Evolutionary conservation across 257 asterid genomes (phyloP).

Genomic region (Plectranthus barbatus): DNA sequence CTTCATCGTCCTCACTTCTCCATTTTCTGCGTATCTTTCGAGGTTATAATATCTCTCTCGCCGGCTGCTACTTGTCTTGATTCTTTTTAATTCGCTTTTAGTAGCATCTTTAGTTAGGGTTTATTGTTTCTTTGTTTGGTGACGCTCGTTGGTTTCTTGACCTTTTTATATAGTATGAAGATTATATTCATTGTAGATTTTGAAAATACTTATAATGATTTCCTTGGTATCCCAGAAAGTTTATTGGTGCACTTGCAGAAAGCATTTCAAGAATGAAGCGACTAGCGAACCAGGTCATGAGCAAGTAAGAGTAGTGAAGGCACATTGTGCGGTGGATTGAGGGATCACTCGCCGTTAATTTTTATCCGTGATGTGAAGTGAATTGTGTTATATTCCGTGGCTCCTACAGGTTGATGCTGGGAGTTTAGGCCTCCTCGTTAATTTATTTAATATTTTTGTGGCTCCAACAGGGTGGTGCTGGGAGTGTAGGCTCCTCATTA

Average conservation of each 20-base stretch:
- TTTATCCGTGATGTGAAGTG: not conserved
- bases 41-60: too few species aligned
- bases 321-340: not conserved
- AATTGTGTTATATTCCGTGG: too few species aligned
- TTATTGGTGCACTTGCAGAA: not conserved
- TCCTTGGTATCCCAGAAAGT: not conserved
- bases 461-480: not conserved
- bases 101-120: not conserved
- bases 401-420: too few species aligned
- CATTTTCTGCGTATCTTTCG: too few species aligned
- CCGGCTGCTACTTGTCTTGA: not conserved
- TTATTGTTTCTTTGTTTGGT: slow-evolving; percentile 1
- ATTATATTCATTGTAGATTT: slow-evolving; percentile 5
- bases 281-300: not conserved
- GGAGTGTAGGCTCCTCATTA: not conserved
- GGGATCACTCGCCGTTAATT: not conserved
- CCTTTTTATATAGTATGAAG: not conserved
- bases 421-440: too few species aligned
- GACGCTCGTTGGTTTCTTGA: slow-evolving; percentile 5
- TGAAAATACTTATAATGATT: not conserved
- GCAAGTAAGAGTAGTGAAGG: not conserved
- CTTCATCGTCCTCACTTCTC: too few species aligned
- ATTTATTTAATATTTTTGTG: not conserved
- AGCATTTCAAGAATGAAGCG: not conserved
- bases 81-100: not conserved